A percentile compares a stretch with the other conserved stretches of the same genome.
These are phyloP conservation scores for Talaromyces sp. DNA, from an alignment of 2,329 filamentous ascomycete species.

Conservation along the genomic window DNA sequence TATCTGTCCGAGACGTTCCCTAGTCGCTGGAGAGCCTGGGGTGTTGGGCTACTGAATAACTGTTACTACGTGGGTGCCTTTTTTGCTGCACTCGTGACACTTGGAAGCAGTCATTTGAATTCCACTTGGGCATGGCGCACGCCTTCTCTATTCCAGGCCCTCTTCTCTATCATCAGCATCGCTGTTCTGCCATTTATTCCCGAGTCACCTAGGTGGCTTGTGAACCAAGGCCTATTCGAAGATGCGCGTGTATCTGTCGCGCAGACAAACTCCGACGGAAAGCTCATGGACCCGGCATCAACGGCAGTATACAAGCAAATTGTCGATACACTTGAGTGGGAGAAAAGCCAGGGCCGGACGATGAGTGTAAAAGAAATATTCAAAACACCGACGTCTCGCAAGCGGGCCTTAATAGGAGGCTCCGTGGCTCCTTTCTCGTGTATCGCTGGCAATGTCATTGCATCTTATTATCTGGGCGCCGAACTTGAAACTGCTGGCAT, in stretches of 20 bases:
- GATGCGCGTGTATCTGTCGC: conserved; percentile 41
- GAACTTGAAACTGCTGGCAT: conserved; percentile 45
- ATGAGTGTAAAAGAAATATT: conserved; percentile 33
- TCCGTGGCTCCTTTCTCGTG: conserved; percentile 29
- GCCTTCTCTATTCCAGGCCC: conserved; percentile 39
- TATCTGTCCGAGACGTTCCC: conserved; percentile 49
- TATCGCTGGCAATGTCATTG: conserved; percentile 36
- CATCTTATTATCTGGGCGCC: conserved; percentile 37
- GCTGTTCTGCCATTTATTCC: conserved; percentile 41
- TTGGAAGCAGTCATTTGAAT: conserved; percentile 36
- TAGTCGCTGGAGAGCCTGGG: conserved; percentile 41
- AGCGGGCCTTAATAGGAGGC: conserved; percentile 36
- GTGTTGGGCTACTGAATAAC: conserved; percentile 35
- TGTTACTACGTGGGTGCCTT: conserved; percentile 35
- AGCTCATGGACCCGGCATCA: conserved; percentile 34
- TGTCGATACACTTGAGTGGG: conserved; percentile 42
- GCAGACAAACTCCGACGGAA: conserved; percentile 41
- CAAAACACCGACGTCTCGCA: conserved; percentile 29
- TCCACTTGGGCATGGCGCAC: conserved; percentile 45
- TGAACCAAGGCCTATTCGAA: conserved; percentile 35
- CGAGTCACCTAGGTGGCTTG: conserved; percentile 47
- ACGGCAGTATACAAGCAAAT: conserved; percentile 42
- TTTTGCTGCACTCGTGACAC: conserved; percentile 45
- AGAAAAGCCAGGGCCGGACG: conserved; percentile 35
- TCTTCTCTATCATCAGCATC: conserved; percentile 36